Base-by-base conservation (phyloP, 306 rosid genomes). In the Quercus alba region DNA sequence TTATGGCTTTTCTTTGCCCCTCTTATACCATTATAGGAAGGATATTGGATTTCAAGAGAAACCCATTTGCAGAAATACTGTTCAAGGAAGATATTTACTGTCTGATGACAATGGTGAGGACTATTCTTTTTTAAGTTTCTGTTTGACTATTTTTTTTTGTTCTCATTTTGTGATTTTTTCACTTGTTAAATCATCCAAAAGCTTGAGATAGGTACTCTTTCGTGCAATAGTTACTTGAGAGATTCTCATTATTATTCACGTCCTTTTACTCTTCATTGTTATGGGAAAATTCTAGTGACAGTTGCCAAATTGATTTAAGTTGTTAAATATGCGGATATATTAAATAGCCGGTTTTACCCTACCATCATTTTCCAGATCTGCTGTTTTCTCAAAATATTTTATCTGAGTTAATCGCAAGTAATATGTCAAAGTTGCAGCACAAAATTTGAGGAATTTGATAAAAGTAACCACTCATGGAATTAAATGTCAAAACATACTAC, bases 51-150 rank as follows among this genome's bases (percentile, higher is more conserved):
- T 93, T 73, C 86, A 72, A 74, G 69, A 31, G 44, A 74, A 38
- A 26, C 85, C 9, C 56, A 4, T 71, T 63, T 94, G 99, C 84
- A 85, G 84, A 75, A 91, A 66, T 86, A 94, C 99, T 21, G 95
- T 94, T 76, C 97, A 88, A 86, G 99, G 99, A 72, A 87, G 97
- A 86, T 88, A 86, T 86, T 79, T 88, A 38, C 88, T 92, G 13
- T 81, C 99, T 8, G 99, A 94, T 76, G 90, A 93, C 72, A 90
- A 84, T 12, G 98, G 98, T 89, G 67, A 62, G 19, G 35, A 59
- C 19, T 69, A 70, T 20, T 46, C 83, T 69, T 78, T 28, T 63
- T 58, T 26, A 73, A 31, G 35, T 54, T 11, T 82, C 38, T 68
- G 28, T 2, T 49, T 74, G 12, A 18, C 14, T 67, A 11, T 41